Evolutionary conservation across 2,329 filamentous ascomycete species (phyloP).

Genomic region (Akanthomyces muscarius): DNA sequence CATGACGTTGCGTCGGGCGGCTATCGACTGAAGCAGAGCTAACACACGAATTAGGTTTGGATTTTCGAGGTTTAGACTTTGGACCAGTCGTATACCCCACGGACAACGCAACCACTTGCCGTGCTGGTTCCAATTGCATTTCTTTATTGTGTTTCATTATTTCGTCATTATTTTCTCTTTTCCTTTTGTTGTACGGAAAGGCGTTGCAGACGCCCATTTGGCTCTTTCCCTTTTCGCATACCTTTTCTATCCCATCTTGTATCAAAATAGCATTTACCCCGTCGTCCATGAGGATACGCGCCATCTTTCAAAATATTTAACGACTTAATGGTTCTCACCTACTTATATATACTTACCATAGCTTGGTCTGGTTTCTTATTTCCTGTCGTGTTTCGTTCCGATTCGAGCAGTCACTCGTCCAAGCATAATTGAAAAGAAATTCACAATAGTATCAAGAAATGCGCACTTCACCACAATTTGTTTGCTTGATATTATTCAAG

Average conservation of each 20-base stretch:
- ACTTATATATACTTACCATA: background rate
- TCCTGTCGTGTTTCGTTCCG: background rate
- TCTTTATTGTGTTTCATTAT: constrained; percentile 19
- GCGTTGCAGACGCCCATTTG: background rate
- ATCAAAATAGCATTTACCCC: constrained; percentile 1
- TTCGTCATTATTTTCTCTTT: background rate
- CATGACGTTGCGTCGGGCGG: background rate
- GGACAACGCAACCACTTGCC: constrained; percentile 5
- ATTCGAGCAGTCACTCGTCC: background rate
- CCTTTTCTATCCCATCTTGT: constrained; percentile 2
- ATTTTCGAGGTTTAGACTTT: constrained; percentile 40
- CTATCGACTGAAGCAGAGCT: background rate
- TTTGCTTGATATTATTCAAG: background rate
- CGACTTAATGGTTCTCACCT: constrained; percentile 20
- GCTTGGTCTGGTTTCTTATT: constrained; percentile 6
- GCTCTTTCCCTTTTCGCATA: background rate
- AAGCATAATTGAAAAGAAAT: constrained; percentile 10
- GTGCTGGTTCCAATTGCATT: constrained; percentile 4
- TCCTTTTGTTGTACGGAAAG: background rate
- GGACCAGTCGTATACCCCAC: constrained; percentile 26
- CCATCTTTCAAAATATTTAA: constrained; percentile 19
- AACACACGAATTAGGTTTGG: constrained; percentile 39
- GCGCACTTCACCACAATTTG: background rate
- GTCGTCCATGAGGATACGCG: background rate
- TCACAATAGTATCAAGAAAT: too few relatives aligned